Base-by-base conservation (phyloP, 176 grass and related monocot species). In the Triticum monococcum region DNA sequence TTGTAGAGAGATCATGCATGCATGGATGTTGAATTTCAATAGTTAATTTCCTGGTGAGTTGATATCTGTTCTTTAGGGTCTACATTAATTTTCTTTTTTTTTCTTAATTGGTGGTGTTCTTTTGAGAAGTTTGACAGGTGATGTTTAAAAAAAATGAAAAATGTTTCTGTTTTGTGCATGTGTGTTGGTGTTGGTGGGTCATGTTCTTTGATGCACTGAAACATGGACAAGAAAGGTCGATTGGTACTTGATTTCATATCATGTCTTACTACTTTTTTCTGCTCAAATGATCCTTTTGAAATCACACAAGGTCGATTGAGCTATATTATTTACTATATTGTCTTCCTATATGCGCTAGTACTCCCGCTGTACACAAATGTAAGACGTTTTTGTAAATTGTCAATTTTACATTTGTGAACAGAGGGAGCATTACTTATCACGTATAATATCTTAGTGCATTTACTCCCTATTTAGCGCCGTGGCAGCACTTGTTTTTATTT, bases 141-240 rank as follows among this genome's bases (percentile, higher is more conserved):
- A 40, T 66, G 23, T 72, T 66, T 40, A 33, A 62, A 50, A 45
- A 12, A 80, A 70, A 0, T 20, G 17, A 46, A 45, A 75, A 17
- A 9, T 18, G 38, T 24, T 45, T 45, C 13, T 45, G 63, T 85
- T 90, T 43, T 68, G 66, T 61, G 73, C 62, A 57, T 68, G 62
- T 77, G 54, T 82, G 23, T 31, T 63, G 40, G 31, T 82, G 40
- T 31, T 54, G 31, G 31, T 82, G 54, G 23, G 74, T 68, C 43
- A 75, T 90, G 41, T 65, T 59, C 74, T 67, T 83, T 78, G 80
- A 69, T 70, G 79, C 60, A 45, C 78, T 48, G 25, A 69, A 14
- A 75, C 36, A 62, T 68, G 30, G 54, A 76, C 36, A 76, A 52
- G 74, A 68, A 87, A 37, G 57, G 52, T 72, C 24, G 50, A 79